Percentiles rank a stretch among this genome's conserved stretches.
Evolutionary conservation across 2,329 filamentous ascomycete genomes (phyloP).

Genomic region (Cercospora sesami): DNA sequence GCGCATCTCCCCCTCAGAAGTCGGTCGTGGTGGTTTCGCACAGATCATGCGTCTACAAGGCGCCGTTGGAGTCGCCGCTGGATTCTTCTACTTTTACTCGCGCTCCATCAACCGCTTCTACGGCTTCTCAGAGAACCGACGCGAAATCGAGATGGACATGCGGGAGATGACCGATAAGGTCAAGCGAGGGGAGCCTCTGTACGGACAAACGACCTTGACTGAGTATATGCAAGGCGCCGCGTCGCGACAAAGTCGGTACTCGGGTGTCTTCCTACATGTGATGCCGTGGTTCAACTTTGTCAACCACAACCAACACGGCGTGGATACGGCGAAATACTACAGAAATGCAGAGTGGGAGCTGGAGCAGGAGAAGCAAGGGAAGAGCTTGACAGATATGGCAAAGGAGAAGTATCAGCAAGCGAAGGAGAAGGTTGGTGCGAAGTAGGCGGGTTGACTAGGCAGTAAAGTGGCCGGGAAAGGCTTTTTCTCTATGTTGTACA

Average conservation of each 20-base stretch:
- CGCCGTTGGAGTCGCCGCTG: slow-evolving; percentile 71
- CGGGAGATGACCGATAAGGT: slow-evolving; percentile 96
- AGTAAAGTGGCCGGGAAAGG: background rate
- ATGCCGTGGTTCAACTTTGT: slow-evolving; percentile 98
- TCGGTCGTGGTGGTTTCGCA: slow-evolving; percentile 78
- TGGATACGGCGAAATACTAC: slow-evolving; percentile 98
- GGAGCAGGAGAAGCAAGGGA: slow-evolving; percentile 66
- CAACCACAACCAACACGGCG: slow-evolving; percentile 92
- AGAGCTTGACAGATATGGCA: slow-evolving; percentile 9
- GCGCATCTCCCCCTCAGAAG: slow-evolving; percentile 78
- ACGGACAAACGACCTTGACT: slow-evolving; percentile 74
- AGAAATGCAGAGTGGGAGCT: slow-evolving; percentile 90
- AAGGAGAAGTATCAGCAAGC: slow-evolving; percentile 14
- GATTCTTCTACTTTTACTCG: slow-evolving; percentile 83
- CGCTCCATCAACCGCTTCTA: slow-evolving; percentile 86
- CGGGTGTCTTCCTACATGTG: slow-evolving; percentile 76
- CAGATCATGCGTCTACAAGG: slow-evolving; percentile 77
- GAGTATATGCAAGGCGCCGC: slow-evolving; percentile 94
- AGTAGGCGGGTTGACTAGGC: background rate
- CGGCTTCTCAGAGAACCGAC: slow-evolving; percentile 86
- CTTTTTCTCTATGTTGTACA: background rate
- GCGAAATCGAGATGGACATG: slow-evolving; percentile 96
- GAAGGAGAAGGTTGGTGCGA: slow-evolving; percentile 11
- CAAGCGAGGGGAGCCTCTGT: slow-evolving; percentile 85
- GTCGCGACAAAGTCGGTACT: slow-evolving; percentile 87